Evolutionary conservation across 2,329 filamentous ascomycete genomes (phyloP).

Genomic region (Nemania sp.): DNA sequence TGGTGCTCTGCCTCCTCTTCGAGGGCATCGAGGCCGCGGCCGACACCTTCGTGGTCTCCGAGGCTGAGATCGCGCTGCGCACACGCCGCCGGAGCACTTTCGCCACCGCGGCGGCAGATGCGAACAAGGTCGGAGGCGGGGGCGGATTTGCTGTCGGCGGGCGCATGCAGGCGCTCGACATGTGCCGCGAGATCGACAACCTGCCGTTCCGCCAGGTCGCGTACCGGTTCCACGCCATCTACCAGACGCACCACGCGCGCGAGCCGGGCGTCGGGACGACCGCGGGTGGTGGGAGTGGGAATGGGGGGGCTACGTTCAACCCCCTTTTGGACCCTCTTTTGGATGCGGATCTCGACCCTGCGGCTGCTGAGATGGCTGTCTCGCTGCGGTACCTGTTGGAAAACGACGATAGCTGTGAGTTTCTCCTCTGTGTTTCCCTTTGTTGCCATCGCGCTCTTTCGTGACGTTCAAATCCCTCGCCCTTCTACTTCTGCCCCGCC

Average conservation of each 20-base stretch:
- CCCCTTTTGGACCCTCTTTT: conserved; percentile 60
- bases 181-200: conserved; percentile 66
- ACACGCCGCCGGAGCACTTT: conserved; percentile 45
- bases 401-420: conserved; percentile 59
- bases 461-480: not conserved
- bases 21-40: conserved; percentile 66
- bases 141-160: conserved; percentile 50
- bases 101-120: conserved; percentile 31
- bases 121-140: conserved; percentile 22
- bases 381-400: conserved; percentile 59
- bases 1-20: conserved; percentile 70
- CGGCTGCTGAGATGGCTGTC: conserved; percentile 60
- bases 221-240: conserved; percentile 70
- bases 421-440: not conserved
- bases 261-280: conserved; percentile 54
- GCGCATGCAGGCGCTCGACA: conserved; percentile 59
- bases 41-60: conserved; percentile 63
- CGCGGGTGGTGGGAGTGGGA: not conserved
- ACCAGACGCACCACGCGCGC: conserved; percentile 64
- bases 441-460: not conserved
- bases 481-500: not conserved
- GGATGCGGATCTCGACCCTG: conserved; percentile 61
- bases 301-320: conserved; percentile 59
- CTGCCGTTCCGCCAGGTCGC: conserved; percentile 71
- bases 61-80: conserved; percentile 63